Base-by-base conservation (phyloP, 345 rosid genomes). In the Lepidium didymum region DNA sequence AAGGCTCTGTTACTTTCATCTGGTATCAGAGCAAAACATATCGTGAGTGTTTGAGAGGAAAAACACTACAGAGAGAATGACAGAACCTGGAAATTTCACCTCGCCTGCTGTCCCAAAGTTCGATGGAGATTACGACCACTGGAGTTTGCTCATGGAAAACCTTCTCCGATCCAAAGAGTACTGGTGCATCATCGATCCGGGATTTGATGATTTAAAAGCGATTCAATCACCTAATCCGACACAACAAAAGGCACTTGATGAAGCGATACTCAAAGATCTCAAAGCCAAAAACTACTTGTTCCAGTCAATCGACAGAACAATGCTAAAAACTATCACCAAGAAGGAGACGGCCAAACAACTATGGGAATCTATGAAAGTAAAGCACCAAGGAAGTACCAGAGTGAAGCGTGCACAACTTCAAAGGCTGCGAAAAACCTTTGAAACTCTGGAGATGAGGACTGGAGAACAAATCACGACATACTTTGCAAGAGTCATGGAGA, bases 161-260 rank as follows among this genome's bases (percentile, higher is more conserved):
- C 29, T 56, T 1, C 10, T 56, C 0, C 10, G 61, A 0, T 56
- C 29, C 0, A 56, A 56, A 1, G 61, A 56, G 2, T 56, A 36
- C 0, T 56, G 44, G 29, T n/a, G 2, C 4, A 1, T 5, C 34
- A 18, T 56, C 0, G 8, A 36, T 0, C 15, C 44, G 0, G 44
- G 44, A 0, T 36, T 5, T 0, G 10, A 18, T 0, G 1, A 33
- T 3, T 3, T 54, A n/a, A 8, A 25, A 0, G 3, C 0, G 0
- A 1, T 33, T 2, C 8, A 0, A 1, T 0, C 2, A 1, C 41
- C 59, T 0, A 8, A 0, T 0, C n/a, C 10, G 0, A 19, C 34
- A 1, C 47, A 57, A 2, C 62, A 57, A 0, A 36, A 37, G 4
- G 10, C 11, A 0, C 3, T 57, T 0, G 34, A 38, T 1, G 62